Evolutionary conservation across 2,329 filamentous ascomycete species (phyloP).

Genomic region (Gnomoniopsis smithogilvyi): DNA sequence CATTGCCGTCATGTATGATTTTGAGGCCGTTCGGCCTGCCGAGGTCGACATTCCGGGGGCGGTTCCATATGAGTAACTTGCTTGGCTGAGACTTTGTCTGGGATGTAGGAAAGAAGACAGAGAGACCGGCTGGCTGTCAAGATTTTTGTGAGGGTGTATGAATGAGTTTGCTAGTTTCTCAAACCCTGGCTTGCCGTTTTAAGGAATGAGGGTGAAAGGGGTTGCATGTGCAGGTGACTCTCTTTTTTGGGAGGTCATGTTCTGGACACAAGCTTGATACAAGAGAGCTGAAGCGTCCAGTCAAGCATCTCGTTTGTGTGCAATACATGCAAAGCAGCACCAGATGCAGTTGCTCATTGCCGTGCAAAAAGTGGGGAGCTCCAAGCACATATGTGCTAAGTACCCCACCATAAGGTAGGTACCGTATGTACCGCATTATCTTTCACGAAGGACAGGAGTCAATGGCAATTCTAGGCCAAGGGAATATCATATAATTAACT

Average conservation of each 20-base stretch:
- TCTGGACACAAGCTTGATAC: not conserved
- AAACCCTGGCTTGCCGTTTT: not conserved
- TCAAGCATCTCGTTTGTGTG: no score
- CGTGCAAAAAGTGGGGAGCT: no score
- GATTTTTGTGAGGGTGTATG: not conserved
- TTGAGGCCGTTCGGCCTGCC: conserved; percentile 15
- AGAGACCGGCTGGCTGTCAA: not conserved
- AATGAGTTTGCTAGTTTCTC: not conserved
- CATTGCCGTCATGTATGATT: conserved; percentile 1
- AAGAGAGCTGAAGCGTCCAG: not conserved
- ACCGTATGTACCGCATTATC: no score
- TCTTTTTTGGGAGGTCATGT: not conserved
- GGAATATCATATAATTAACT: no score
- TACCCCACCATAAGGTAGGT: no score
- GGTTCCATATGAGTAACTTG: conserved; percentile 14
- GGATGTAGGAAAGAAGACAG: not conserved
- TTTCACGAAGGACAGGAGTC: no score
- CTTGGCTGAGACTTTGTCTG: not conserved
- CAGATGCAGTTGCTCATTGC: no score
- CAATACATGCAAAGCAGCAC: no score
- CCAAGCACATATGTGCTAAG: no score
- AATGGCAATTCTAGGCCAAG: no score
- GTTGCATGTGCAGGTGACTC: not conserved
- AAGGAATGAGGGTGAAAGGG: not conserved
- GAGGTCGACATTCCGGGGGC: conserved; percentile 13